Evolutionary conservation across 345 rosid species (phyloP), one percentile per base, ranked within the genome.

Genomic region (Acer saccharum): DNA sequence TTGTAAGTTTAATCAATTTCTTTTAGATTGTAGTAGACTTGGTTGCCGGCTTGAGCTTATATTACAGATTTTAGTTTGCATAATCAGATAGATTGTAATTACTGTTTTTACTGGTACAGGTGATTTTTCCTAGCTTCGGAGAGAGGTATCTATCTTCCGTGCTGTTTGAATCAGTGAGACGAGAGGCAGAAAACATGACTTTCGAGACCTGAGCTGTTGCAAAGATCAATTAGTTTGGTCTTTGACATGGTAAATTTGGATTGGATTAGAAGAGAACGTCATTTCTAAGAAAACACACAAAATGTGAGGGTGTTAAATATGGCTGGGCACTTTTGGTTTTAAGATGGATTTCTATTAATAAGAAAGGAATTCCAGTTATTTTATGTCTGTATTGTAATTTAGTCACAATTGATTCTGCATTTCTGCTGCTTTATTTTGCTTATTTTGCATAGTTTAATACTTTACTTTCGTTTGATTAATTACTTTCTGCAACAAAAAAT

Each of bases 121-220:
- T 86, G 43, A 84, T 93, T 25, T 93, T 94, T 72, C 94, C 98
- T 1, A 90, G 96, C 84, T 87, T 87, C 12, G 94, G 94, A 5
- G 98, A 93, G 83, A 86, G 94, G 80, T 91, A 91, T 74, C 85
- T 93, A 17, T 91, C 97, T 1, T 86, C 97, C 0, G 90, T 79
- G 52, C 82, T 93, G 78, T 93, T 91, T 21, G 93, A 93, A 50
- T 92, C 94, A 0, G 85, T 85, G 62, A 87, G 93, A 77, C 81
- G 78, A 73, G 96, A 90, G 73, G 96, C 94, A 0, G 93, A 91
- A 74, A 67, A 62, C 39, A 87, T 91, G 91, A 86, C 82, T 20
- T 87, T 83, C 39, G 90, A 86, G 83, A 72, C 92, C 57, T 90
- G 74, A 90, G 66, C 62, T 16, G 61, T 25, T 52, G 32, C 80